phyloP scores from a whole-genome alignment of 176 grass and related monocot species.

The Alopecurus myosuroides region DNA sequence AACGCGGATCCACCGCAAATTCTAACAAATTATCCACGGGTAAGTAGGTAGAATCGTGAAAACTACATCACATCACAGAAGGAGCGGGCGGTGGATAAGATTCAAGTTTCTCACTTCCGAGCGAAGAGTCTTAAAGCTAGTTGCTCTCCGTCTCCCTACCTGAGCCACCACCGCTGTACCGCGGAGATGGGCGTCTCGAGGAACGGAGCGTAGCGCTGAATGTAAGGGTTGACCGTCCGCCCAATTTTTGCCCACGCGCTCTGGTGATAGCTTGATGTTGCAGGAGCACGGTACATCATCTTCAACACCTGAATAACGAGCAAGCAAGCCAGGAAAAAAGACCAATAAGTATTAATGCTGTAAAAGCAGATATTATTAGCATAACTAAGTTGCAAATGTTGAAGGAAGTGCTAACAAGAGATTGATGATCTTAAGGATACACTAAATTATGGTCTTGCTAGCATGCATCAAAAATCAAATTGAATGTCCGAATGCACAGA shows the following conservation, averaged over 20 bases:
- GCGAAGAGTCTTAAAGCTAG: neutral
- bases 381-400: neutral
- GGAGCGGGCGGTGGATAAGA: neutral
- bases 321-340: neutral
- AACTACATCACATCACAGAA: neutral
- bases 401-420: neutral
- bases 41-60: neutral
- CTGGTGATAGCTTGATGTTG: conserved; percentile 68
- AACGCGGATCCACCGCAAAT: neutral
- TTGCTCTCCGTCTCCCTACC: conserved; percentile 26
- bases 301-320: conserved; percentile 60
- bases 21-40: neutral
- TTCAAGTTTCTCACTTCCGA: neutral
- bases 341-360: neutral
- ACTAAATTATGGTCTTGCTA: neutral
- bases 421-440: neutral
- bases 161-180: conserved; percentile 89
- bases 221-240: conserved; percentile 60
- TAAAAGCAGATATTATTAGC: neutral
- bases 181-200: conserved; percentile 56
- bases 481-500: neutral
- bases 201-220: conserved; percentile 59
- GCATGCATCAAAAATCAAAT: neutral
- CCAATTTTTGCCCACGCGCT: conserved; percentile 68
- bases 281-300: conserved; percentile 71